Base-by-base conservation (phyloP, 1,284 basidiomycete genomes). In the Sporisorium iseilematis-ciliati region DNA sequence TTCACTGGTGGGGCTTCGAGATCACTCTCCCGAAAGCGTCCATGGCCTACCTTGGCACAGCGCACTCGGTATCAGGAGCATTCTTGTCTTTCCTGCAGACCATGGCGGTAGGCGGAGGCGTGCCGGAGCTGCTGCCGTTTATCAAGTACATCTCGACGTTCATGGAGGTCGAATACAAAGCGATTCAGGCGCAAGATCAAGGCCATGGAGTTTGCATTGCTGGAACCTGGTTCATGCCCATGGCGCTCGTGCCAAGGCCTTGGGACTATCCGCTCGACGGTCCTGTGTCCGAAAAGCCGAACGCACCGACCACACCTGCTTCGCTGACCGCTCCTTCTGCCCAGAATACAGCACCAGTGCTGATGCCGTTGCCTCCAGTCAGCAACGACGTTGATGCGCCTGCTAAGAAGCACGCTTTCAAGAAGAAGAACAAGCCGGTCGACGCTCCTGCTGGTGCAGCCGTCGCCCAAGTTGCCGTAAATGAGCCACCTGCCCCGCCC, bases 1-100 rank as follows among this genome's bases (percentile, higher is more conserved):
- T 82, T 18, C 77, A 80, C 57, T 82, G 81, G 81, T 82, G 79
- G 79, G 81, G 81, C n/a, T 82, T 80, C 21, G 81, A 82, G 57
- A 62, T 82, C 42, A 82, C 80, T 23, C 71, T 82, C 1, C 81
- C 81, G 14, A 61, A 72, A 21, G 63, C 78, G 2, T 77, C 76
- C 3, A 78, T 82, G 77, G 45, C 56, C 12, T 80, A 81, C 51
- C 76, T 82, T n/a, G 49, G 46, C 7, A 82, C 81, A 1, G 81
- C 81, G 21, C 79, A 82, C 38, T 77, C 73, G 14, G 60, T 82
- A 8, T 78, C 76, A 6, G 80, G 78, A 1, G 75, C 80, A 0
- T 80, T 82, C 54, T 49, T 82, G 26, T 68, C 61, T 0, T 81
- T 82, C 55, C 53, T 82, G 3, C 74, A 76, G 54, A 81, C 80